Evolutionary conservation across 164 flowering plant genomes (phyloP).

Genomic region (Berberis vulgaris): DNA sequence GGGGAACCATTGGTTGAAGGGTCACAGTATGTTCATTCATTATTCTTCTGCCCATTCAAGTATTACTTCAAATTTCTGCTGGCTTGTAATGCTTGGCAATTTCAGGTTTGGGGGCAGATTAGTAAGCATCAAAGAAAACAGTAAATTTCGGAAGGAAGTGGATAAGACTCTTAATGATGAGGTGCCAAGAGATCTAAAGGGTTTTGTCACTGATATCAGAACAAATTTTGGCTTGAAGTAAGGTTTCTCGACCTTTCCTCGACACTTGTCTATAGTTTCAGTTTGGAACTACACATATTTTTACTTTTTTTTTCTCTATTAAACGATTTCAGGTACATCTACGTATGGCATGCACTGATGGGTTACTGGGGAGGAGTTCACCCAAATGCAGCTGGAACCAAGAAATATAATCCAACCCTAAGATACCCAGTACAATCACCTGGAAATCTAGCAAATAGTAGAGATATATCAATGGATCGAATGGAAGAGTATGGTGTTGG

Average conservation of each 20-base stretch:
- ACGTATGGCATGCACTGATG: constrained; percentile 67
- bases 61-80: not conserved
- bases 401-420: constrained; percentile 34
- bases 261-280: no score
- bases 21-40: constrained; percentile 37
- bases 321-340: constrained; percentile 39
- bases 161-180: constrained; percentile 19
- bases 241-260: constrained; percentile 5
- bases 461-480: constrained; percentile 37
- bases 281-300: no score
- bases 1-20: constrained; percentile 50
- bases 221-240: constrained; percentile 43
- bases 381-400: constrained; percentile 33
- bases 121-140: constrained; percentile 40
- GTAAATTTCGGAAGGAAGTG: constrained; percentile 28
- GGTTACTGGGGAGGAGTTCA: constrained; percentile 69
- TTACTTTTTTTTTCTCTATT: not conserved
- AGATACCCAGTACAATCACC: constrained; percentile 43
- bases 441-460: constrained; percentile 31
- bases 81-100: constrained; percentile 2
- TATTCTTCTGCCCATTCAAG: not conserved
- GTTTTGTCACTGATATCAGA: constrained; percentile 38
- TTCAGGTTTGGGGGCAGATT: constrained; percentile 54
- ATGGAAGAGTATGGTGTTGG: constrained; percentile 62
- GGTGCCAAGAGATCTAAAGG: constrained; percentile 28